phyloP scores from a whole-genome alignment of 345 rosid genomes.

The Rhodamnia argentea region DNA sequence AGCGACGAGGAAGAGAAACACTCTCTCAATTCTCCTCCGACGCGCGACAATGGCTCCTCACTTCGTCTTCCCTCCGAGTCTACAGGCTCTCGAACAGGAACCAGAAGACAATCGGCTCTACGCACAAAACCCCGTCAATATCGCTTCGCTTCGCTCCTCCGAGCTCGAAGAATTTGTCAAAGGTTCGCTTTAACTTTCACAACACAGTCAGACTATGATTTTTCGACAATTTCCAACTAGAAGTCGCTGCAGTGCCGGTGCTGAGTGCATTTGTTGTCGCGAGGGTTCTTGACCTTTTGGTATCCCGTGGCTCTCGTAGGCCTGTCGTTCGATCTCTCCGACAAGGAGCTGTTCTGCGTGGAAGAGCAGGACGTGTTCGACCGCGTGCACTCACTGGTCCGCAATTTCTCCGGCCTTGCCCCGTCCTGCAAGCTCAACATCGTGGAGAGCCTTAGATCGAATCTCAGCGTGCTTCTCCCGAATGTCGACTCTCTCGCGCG shows the following conservation, averaged over 20 bases:
- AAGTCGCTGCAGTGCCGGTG: not conserved
- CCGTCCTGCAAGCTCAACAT: slow-evolving; percentile 56
- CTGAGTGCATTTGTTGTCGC: not conserved
- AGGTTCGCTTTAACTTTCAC: slow-evolving; percentile 28
- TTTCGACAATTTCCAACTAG: not conserved
- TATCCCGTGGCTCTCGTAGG: slow-evolving; percentile 26
- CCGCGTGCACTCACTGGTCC: slow-evolving; percentile 64
- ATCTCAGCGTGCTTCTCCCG: slow-evolving; percentile 88
- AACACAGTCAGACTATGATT: not conserved
- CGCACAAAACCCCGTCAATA: slow-evolving; percentile 45
- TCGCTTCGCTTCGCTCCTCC: slow-evolving; percentile 46
- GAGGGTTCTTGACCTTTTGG: not conserved
- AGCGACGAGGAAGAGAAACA: not conserved
- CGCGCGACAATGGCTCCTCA: slow-evolving; percentile 53
- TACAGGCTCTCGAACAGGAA: slow-evolving; percentile 58
- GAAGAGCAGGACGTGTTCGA: slow-evolving; percentile 88
- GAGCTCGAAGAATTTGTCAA: slow-evolving; percentile 85
- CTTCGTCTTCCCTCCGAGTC: slow-evolving; percentile 62
- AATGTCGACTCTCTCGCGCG: slow-evolving; percentile 77
- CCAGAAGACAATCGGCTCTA: slow-evolving; percentile 37
- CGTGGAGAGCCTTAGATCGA: slow-evolving; percentile 80
- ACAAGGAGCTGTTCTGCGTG: slow-evolving; percentile 78
- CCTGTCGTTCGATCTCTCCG: slow-evolving; percentile 84
- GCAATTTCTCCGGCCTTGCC: slow-evolving; percentile 38
- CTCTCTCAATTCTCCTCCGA: slow-evolving; percentile 4